These are phyloP conservation scores for Neonothopanus nambi DNA, from an alignment of 1,284 basidiomycete species.

Conservation along the genomic window DNA sequence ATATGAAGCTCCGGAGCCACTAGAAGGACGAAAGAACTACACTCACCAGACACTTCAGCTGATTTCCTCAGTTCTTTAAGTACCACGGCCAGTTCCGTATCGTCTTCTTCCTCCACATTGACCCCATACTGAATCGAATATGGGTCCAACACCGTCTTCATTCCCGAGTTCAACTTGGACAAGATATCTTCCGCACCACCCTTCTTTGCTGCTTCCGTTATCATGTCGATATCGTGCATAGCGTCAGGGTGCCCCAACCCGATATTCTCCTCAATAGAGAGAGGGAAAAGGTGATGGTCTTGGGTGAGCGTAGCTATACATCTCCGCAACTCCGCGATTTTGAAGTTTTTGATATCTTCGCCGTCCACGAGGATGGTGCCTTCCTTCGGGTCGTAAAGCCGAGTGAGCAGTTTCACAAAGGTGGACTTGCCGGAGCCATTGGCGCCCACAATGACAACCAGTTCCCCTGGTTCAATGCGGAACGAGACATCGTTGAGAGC, in stretches of 20 bases:
- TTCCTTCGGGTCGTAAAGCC: conserved; percentile 42
- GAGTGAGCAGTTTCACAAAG: conserved; percentile 41
- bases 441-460: conserved; percentile 41
- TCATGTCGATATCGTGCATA: conserved; percentile 27
- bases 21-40: background rate
- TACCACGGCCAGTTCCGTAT: conserved; percentile 34
- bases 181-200: conserved; percentile 40
- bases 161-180: conserved; percentile 30
- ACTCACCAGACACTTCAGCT: conserved; percentile 32
- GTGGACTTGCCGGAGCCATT: conserved; percentile 43
- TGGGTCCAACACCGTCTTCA: conserved; percentile 36
- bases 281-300: conserved; percentile 43
- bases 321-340: conserved; percentile 34
- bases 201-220: conserved; percentile 35
- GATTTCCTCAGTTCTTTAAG: conserved; percentile 34
- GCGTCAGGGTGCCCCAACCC: conserved; percentile 39
- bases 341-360: conserved; percentile 34
- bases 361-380: conserved; percentile 44
- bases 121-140: conserved; percentile 23
- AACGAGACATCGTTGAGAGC: conserved; percentile 39
- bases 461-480: conserved; percentile 41
- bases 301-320: conserved; percentile 44
- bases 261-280: conserved; percentile 47
- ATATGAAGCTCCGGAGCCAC: background rate
- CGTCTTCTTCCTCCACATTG: conserved; percentile 32